A percentile compares a stretch with the other conserved stretches of the same genome.
Conservation (phyloP, 208 protist species). For the Crithidia thermophila region DNA sequence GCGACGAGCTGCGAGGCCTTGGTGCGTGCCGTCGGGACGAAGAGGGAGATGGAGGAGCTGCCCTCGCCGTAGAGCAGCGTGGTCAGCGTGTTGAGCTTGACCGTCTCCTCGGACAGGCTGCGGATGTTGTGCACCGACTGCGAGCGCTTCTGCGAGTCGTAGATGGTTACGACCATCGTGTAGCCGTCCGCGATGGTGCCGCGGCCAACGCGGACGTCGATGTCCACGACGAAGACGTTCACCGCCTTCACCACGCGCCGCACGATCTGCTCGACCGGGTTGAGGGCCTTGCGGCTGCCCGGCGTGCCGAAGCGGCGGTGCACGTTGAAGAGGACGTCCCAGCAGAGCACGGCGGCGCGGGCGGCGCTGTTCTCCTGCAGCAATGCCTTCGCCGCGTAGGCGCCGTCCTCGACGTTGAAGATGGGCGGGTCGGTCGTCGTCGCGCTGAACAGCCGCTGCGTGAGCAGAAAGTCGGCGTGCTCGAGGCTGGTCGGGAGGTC, state of each 20-base stretch:
- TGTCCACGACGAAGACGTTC: slow-evolving; percentile 91
- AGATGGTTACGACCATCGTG: slow-evolving; percentile 93
- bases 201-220: slow-evolving; percentile 86
- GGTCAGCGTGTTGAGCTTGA: slow-evolving; percentile 84
- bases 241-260: slow-evolving; percentile 89
- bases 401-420: slow-evolving; percentile 56
- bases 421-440: slow-evolving; percentile 45
- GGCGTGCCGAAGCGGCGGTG: slow-evolving; percentile 88
- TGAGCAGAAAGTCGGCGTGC: slow-evolving; percentile 77
- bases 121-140: slow-evolving; percentile 90
- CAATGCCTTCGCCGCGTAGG: slow-evolving; percentile 34
- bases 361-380: slow-evolving; percentile 31
- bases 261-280: slow-evolving; percentile 89
- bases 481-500: slow-evolving; percentile 75
- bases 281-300: slow-evolving; percentile 81
- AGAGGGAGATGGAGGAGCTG: slow-evolving; percentile 88
- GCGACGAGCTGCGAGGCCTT: slow-evolving; percentile 78
- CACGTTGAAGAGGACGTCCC: slow-evolving; percentile 81
- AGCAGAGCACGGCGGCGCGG: slow-evolving; percentile 67
- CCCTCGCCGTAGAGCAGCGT: slow-evolving; percentile 90
- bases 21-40: slow-evolving; percentile 83
- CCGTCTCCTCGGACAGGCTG: slow-evolving; percentile 81
- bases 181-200: slow-evolving; percentile 88
- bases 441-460: slow-evolving; percentile 52
- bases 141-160: slow-evolving; percentile 78